Evolutionary conservation across 192 early-diverging fungal species (phyloP).

Genomic region (Coemansia sp.): DNA sequence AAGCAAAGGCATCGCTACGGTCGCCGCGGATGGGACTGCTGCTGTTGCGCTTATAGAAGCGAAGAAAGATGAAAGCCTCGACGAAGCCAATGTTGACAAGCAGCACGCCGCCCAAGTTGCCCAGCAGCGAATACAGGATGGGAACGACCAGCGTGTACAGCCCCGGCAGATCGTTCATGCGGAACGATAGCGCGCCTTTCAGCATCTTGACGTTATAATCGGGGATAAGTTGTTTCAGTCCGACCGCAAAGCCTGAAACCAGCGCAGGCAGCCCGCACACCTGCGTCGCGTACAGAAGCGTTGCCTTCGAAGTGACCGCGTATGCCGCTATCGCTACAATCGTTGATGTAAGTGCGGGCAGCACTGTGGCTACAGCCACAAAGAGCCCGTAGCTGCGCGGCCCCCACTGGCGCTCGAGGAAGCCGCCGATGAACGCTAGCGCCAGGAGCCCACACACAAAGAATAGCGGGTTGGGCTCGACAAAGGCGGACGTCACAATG

Average conservation of each 20-base stretch:
- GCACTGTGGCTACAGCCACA: slow-evolving; percentile 55
- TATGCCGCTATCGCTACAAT: slow-evolving; percentile 11
- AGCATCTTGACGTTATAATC: slow-evolving; percentile 78
- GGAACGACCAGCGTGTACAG: slow-evolving; percentile 50
- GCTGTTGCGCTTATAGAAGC: slow-evolving; percentile 83
- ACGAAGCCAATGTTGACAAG: slow-evolving; percentile 75
- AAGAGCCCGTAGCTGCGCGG: slow-evolving; percentile 73
- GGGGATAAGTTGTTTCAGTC: slow-evolving; percentile 88
- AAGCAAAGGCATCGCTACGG: slow-evolving; percentile 87
- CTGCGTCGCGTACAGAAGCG: slow-evolving; percentile 31
- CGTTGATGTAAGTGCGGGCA: slow-evolving; percentile 55
- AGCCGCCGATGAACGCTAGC: slow-evolving; percentile 62
- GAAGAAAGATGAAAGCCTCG: slow-evolving; percentile 79
- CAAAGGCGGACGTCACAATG: slow-evolving; percentile 33
- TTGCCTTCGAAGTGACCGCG: slow-evolving; percentile 10
- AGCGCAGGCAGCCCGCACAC: slow-evolving; percentile 75
- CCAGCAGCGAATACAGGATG: slow-evolving; percentile 33
- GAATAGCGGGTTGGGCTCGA: slow-evolving; percentile 39
- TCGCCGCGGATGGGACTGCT: slow-evolving; percentile 72
- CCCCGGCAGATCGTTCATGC: slow-evolving; percentile 52
- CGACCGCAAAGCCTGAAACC: slow-evolving; percentile 75
- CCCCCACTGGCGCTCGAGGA: slow-evolving; percentile 87
- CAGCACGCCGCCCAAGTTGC: slow-evolving; percentile 56
- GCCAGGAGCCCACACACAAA: slow-evolving; percentile 22
- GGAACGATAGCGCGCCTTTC: slow-evolving; percentile 66